These are phyloP conservation scores for Aureoboletus auriporus DNA, from an alignment of 768 basidiomycete species.

Conservation along the genomic window DNA sequence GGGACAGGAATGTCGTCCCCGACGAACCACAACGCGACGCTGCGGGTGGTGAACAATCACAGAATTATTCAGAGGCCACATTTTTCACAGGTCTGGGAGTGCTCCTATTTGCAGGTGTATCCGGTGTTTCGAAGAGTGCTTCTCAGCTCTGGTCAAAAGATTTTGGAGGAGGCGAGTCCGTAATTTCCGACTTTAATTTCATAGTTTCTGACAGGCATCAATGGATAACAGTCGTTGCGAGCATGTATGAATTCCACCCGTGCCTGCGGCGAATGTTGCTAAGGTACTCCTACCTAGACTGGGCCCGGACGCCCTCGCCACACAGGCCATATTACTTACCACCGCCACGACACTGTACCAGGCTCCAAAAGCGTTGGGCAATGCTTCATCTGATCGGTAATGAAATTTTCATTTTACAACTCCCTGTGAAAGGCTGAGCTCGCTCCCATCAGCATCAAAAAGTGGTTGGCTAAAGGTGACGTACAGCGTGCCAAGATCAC, in stretches of 20 bases:
- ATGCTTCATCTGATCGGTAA: constrained; percentile 25
- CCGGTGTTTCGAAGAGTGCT: constrained; percentile 21
- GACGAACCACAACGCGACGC: constrained; percentile 6
- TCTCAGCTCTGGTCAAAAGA: constrained; percentile 29
- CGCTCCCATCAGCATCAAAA: constrained; percentile 14
- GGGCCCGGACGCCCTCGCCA: constrained; percentile 21
- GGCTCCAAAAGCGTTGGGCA: constrained; percentile 17
- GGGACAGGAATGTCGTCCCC: constrained; percentile 2
- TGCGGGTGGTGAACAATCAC: not conserved
- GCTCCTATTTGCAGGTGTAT: constrained; percentile 15
- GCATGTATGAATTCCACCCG: constrained; percentile 16
- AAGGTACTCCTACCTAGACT: constrained; percentile 11
- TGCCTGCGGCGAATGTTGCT: constrained; percentile 1
- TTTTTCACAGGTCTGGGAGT: constrained; percentile 16
- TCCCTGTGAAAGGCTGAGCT: not conserved
- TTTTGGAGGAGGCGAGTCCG: constrained; percentile 19
- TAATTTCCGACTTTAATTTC: not conserved
- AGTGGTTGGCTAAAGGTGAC: constrained; percentile 19
- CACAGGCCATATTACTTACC: constrained; percentile 23
- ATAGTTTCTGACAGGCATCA: constrained; percentile 3
- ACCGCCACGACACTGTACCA: constrained; percentile 22
- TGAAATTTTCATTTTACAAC: not conserved
- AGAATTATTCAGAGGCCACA: not conserved
- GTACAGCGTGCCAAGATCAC: constrained; percentile 16
- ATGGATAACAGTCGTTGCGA: constrained; percentile 13